Base-by-base conservation (phyloP, 768 basidiomycete genomes). In the Lactarius tabidus region DNA sequence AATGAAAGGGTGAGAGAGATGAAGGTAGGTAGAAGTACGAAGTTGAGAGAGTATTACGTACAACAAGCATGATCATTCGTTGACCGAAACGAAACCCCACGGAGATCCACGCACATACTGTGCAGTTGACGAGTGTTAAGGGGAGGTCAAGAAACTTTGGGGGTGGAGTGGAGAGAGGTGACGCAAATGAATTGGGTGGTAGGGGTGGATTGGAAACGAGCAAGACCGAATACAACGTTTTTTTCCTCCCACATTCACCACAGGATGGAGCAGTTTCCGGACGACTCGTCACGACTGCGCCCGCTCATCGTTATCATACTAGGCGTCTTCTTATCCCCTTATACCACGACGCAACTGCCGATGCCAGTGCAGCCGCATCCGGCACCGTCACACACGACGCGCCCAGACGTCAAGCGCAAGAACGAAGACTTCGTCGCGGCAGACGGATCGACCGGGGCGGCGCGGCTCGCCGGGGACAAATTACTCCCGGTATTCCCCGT, bases 401-500 rank as follows among this genome's bases (percentile, higher is more conserved):
- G 36, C 38, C 58, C 18, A 60, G 36, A 3, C 29, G 38, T 2
- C 41, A 23, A 18, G 20, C 17, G 6, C 28, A 53, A 59, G 45
- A 59, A 60, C 4, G 31, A 20, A 12, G 52, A 15, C 54, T 17
- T 48, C 52, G 58, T 51, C 41, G 58, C 63, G 2, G 38, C 35
- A 6, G 54, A 58, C 17, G 52, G 18, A 18, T 53, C 57, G 36
- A 38, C 41, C 20, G 48, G 53, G 12, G 59, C 63, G 15, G 52
- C 73, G 62, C 76, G 74, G 63, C 79, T 80, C 1, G 79, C 43
- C 20, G 43, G n/a, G 8, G 43, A 45, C 10, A n/a, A 0, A 10
- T 5, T 14, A 12, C 23, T 48, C 3, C 23, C 23, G 4, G 33
- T 33, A 6, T 14, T 48, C 10, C 45, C 45, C 10, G 43, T 45